A percentile compares a stretch with the other conserved stretches of the same genome.
Conservation (phyloP, 345 rosid species). For the Eucalyptus globulus region DNA sequence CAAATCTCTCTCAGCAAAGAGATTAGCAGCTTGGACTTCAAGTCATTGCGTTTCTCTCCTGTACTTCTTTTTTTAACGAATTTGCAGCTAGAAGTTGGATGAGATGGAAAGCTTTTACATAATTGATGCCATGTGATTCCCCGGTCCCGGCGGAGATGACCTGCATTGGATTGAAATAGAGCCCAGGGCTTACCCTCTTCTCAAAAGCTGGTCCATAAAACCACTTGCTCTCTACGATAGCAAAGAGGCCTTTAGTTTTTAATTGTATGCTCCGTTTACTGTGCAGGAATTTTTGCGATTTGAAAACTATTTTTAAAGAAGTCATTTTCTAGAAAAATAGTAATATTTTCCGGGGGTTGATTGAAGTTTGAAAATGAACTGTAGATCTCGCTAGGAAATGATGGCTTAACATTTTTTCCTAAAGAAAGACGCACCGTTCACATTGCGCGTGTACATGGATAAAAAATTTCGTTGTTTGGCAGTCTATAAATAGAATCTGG, state of each 20-base stretch:
- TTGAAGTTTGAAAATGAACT: not conserved
- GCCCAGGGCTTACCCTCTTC: not conserved
- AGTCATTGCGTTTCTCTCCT: not conserved
- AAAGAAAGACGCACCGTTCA: not conserved
- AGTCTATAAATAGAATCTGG: not conserved
- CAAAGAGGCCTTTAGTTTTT: not conserved
- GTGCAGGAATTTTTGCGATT: not conserved
- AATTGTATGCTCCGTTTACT: not conserved
- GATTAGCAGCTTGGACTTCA: not conserved
- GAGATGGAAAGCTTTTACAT: not conserved
- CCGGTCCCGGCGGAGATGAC: fast-evolving
- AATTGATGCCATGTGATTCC: not conserved
- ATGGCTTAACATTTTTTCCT: not conserved
- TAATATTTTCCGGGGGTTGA: not conserved
- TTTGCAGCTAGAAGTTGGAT: not conserved
- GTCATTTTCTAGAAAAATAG: not conserved
- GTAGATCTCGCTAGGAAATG: not conserved
- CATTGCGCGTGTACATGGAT: not conserved
- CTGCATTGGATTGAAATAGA: not conserved
- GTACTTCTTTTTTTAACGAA: not conserved
- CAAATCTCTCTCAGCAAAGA: not conserved
- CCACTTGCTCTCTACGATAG: not conserved
- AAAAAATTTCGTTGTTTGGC: not conserved
- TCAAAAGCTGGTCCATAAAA: not conserved
- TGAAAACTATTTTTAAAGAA: not conserved